Conservation (phyloP, 345 rosid species). For the Pistacia vera region DNA sequence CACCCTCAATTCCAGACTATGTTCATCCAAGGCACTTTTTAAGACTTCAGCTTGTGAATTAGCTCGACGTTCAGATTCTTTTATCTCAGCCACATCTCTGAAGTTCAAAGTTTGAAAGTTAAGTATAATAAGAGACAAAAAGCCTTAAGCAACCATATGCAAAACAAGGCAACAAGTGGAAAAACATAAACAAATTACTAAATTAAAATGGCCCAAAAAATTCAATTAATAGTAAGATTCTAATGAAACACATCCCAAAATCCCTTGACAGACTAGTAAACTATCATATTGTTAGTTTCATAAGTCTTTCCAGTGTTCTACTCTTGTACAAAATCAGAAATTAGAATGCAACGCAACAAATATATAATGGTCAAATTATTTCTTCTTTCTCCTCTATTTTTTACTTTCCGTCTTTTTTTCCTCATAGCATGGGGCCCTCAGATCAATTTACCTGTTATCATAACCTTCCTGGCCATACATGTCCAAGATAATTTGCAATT, state of each 20-base stretch:
- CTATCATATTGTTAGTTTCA: not conserved
- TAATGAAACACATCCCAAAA: not conserved
- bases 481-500: constrained; percentile 71
- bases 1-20: constrained; percentile 89
- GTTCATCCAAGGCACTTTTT: constrained; percentile 76
- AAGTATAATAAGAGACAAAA: not conserved
- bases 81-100: constrained; percentile 76
- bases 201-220: not conserved
- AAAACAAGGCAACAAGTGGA: not conserved
- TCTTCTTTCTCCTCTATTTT: not conserved
- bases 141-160: constrained; percentile 5
- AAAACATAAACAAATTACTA: not conserved
- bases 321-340: not conserved
- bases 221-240: not conserved
- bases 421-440: constrained; percentile 14
- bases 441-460: constrained; percentile 64
- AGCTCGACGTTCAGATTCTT: constrained; percentile 80
- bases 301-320: not conserved
- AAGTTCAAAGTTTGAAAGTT: constrained; percentile 19
- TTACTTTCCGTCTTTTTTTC: not conserved
- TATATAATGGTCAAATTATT: not conserved
- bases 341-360: not conserved
- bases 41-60: constrained; percentile 72
- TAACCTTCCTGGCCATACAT: constrained; percentile 70
- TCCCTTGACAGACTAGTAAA: not conserved